Evolutionary conservation across 2,329 filamentous ascomycete genomes (phyloP).

Genomic region (Xylaria digitata): DNA sequence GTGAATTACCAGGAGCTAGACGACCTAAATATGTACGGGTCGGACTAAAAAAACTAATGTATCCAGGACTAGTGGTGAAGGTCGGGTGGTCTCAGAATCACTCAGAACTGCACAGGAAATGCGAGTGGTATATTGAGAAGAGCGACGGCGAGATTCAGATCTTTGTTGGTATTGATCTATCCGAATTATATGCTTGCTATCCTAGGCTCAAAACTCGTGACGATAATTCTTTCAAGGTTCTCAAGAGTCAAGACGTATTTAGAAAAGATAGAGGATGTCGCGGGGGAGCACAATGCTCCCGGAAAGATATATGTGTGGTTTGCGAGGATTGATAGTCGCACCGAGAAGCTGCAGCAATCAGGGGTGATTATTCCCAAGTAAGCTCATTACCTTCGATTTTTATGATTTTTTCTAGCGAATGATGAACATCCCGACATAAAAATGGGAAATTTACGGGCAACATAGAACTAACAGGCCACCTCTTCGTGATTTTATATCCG

Average conservation of each 20-base stretch:
- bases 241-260: background rate
- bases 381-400: background rate
- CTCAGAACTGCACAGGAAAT: background rate
- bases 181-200: background rate
- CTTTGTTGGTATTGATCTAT: constrained; percentile 3
- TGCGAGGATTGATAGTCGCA: no score
- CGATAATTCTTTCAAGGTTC: background rate
- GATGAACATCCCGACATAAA: background rate
- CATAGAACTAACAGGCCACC: background rate
- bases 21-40: no score
- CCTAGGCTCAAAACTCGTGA: background rate
- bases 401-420: background rate
- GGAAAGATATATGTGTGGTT: no score
- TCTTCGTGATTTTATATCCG: background rate
- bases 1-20: no score
- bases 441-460: background rate
- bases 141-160: background rate
- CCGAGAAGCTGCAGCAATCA: no score
- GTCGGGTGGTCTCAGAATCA: constrained; percentile 1
- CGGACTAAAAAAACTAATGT: no score
- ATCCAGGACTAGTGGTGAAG: constrained; percentile 8
- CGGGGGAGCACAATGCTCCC: background rate
- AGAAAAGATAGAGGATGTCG: background rate
- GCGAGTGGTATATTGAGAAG: constrained; percentile 15
- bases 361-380: background rate